These are phyloP conservation scores for Phytophthora multivora DNA, from an alignment of 352 stramenopile genomes.

Conservation along the genomic window DNA sequence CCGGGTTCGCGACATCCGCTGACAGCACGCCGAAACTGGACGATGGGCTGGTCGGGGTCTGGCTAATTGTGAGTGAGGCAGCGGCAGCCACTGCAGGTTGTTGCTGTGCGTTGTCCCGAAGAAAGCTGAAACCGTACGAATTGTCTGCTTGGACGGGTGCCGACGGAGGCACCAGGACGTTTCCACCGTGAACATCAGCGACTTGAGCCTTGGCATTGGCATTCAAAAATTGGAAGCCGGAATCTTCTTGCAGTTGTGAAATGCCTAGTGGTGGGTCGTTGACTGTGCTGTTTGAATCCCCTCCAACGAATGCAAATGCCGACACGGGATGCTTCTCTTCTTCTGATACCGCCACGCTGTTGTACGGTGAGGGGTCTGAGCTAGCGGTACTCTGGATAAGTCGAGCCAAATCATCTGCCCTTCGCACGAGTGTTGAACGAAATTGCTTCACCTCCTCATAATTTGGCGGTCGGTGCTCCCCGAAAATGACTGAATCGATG, in stretches of 20 bases:
- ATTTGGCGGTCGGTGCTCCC: constrained; percentile 63
- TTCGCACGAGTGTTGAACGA: constrained; percentile 68
- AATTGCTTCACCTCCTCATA: constrained; percentile 75
- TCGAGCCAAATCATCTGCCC: constrained; percentile 62
- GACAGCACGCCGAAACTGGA: constrained; percentile 49
- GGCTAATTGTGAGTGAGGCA: constrained; percentile 19
- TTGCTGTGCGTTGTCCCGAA: constrained; percentile 31
- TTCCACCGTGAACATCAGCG: constrained; percentile 17
- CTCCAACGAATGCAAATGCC: constrained; percentile 62
- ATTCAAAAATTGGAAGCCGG: constrained; percentile 54
- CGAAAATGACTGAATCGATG: constrained; percentile 83
- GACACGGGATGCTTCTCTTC: constrained; percentile 47
- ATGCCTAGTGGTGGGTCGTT: constrained; percentile 40
- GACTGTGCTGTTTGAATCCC: constrained; percentile 24
- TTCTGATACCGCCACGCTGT: constrained; percentile 15
- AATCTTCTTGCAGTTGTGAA: constrained; percentile 40
- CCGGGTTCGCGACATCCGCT: constrained; percentile 13
- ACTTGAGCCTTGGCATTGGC: constrained; percentile 33
- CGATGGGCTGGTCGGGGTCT: constrained; percentile 32
- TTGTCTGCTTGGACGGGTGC: constrained; percentile 28
- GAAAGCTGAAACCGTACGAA: constrained; percentile 58
- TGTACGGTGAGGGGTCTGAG: constrained; percentile 14
- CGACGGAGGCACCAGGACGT: constrained; percentile 22
- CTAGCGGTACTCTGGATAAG: constrained; percentile 63
- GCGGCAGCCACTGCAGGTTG: constrained; percentile 7